Base-by-base conservation (phyloP, 23 red algal species). In the Gracilaria caudata region DNA sequence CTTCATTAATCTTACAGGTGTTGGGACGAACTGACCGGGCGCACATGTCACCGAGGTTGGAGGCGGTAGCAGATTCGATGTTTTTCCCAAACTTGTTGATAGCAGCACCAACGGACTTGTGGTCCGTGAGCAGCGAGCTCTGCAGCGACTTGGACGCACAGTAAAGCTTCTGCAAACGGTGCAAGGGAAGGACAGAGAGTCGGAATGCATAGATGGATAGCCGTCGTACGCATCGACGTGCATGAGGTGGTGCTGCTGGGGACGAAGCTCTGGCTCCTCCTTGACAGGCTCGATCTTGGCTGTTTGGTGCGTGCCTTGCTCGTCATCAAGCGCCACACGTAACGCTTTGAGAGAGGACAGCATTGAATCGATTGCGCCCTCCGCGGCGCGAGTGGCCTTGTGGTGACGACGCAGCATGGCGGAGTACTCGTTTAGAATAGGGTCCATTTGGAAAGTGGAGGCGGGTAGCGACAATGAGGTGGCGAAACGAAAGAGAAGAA, bases 101-200 rank as follows among this genome's bases (percentile, higher is more conserved):
- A 17, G 81, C 81, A 13, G 81, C 65, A 20, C 81, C 81, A 12
- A 85, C 81, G n/a, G 59, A 70, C 81, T 85, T 85, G 64, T 85
- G 81, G 65, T 85, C 81, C 26, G 81, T 35, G 2, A 85, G 11
- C n/a, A 85, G 63, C 23, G 81, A 66, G 60, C 54, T 41, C 36
- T 85, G 81, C 55, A 85, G 36, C 38, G 81, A 68, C 39, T 68
- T 85, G 7, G 81, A 43, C 4, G 47, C 59, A 11, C 21, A 20
- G 38, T 24, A 29, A 28, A 85, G 65, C 38, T 11, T 37, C 20
- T 70, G 81, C n/a, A 85, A 37, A 43, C 43, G 25, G 17, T 51
- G 29, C 21, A 85, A 16, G 16, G 51, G 34, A 41, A 71, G 21
- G 65, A 71, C 13, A 41, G 34, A 16, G 65, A 38, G 61, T 68